A percentile compares a stretch with the other conserved stretches of the same genome.
These are phyloP conservation scores for Sphagnum contortum DNA, from an alignment of 225 moss, liverwort and hornwort species.

Conservation along the genomic window DNA sequence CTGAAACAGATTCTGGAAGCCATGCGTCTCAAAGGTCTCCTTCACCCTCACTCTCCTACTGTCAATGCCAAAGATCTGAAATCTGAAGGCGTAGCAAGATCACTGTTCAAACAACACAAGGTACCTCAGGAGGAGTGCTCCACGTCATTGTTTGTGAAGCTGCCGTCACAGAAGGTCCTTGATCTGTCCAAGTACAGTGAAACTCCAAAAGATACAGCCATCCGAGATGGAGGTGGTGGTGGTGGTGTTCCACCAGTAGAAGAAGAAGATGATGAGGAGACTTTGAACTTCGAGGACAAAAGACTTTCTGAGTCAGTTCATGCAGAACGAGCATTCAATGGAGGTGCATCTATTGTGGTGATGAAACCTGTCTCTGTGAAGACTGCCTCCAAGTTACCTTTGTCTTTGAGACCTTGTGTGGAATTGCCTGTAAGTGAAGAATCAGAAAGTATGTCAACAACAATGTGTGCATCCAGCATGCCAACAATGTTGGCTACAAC, in stretches of 20 bases:
- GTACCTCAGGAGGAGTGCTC: no score
- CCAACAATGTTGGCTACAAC: not conserved
- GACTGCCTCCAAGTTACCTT: constrained; percentile 15
- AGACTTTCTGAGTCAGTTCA: no score
- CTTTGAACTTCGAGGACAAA: no score
- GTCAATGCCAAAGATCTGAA: constrained; percentile 3
- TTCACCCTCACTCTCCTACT: constrained; percentile 23
- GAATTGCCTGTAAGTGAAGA: constrained; percentile 8
- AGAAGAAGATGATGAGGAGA: no score
- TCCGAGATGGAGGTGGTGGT: no score
- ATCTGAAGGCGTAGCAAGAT: constrained; percentile 5
- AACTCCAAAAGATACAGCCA: no score
- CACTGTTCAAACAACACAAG: constrained; percentile 4
- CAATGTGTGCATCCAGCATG: constrained; percentile 1
- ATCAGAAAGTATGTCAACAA: constrained; percentile 2
- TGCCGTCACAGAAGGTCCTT: no score
- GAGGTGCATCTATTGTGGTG: constrained; percentile 38
- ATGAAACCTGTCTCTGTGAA: constrained; percentile 36
- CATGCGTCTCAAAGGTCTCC: constrained; percentile 34
- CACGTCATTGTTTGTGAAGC: no score
- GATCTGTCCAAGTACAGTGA: no score
- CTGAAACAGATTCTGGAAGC: constrained; percentile 39
- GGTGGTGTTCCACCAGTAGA: no score
- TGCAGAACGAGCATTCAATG: not conserved
- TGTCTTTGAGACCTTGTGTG: constrained; percentile 8